These are phyloP conservation scores for Quercus agrifolia DNA, from an alignment of 306 rosid species.

Conservation along the genomic window DNA sequence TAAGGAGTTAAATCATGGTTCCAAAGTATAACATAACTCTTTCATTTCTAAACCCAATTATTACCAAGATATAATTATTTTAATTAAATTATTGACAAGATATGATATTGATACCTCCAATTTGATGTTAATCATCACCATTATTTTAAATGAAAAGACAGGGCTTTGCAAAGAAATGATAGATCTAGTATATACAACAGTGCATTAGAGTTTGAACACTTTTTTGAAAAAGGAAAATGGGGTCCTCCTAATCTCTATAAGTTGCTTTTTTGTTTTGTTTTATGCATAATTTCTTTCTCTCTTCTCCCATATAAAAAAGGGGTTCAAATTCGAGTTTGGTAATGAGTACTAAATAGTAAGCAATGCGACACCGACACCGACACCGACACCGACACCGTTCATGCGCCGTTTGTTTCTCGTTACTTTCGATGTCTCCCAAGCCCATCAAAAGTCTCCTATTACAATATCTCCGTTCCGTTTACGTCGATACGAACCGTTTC, in stretches of 20 bases:
- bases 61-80: too few relatives aligned
- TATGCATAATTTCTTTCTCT: background rate
- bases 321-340: background rate
- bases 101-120: too few relatives aligned
- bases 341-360: background rate
- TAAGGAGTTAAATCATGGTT: fast-evolving
- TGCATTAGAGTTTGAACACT: background rate
- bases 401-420: constrained; percentile 36
- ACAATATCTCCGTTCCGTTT: constrained; percentile 49
- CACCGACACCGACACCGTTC: constrained; percentile 31
- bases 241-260: background rate
- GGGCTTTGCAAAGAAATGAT: too few relatives aligned
- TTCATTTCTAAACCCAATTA: too few relatives aligned
- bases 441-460: too few relatives aligned
- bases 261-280: background rate
- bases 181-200: too few relatives aligned
- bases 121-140: too few relatives aligned
- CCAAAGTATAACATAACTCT: too few relatives aligned
- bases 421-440: too few relatives aligned
- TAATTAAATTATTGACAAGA: too few relatives aligned
- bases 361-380: constrained; percentile 29
- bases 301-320: background rate
- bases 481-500: constrained; percentile 36
- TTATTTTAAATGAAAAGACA: too few relatives aligned
- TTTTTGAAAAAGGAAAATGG: background rate